phyloP scores from a whole-genome alignment of 768 basidiomycete genomes.

The Amanita phalloides region DNA sequence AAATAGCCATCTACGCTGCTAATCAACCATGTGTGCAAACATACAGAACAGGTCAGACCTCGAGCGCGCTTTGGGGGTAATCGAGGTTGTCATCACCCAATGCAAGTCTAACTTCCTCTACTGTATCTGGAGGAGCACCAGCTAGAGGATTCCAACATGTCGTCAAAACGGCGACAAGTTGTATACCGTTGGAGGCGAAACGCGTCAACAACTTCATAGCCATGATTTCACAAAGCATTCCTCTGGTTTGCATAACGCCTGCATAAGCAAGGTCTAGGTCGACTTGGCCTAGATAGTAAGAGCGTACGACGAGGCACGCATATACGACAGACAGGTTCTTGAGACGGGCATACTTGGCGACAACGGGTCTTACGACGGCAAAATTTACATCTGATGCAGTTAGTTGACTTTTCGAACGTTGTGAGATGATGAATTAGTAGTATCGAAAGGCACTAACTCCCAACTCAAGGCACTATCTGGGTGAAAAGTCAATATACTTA shows the following conservation, averaged over 20 bases:
- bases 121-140: slow-evolving; percentile 56
- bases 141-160: slow-evolving; percentile 79
- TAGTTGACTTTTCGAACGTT: slow-evolving; percentile 43
- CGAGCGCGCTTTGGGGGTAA: slow-evolving; percentile 73
- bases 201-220: slow-evolving; percentile 77
- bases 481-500: slow-evolving; percentile 7
- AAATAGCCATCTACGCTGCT: slow-evolving; percentile 67
- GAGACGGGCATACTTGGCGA: slow-evolving; percentile 68
- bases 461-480: slow-evolving; percentile 67
- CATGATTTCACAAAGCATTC: slow-evolving; percentile 77
- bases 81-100: slow-evolving; percentile 54
- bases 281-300: slow-evolving; percentile 65
- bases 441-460: slow-evolving; percentile 45
- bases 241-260: slow-evolving; percentile 53
- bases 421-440: slow-evolving; percentile 2
- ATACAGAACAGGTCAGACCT: slow-evolving; percentile 38
- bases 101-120: slow-evolving; percentile 52
- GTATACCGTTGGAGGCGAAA: slow-evolving; percentile 67
- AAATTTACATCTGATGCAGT: slow-evolving; percentile 80
- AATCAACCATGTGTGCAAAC: background rate
- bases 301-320: slow-evolving; percentile 66
- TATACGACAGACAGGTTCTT: slow-evolving; percentile 69
- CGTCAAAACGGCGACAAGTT: slow-evolving; percentile 69
- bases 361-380: slow-evolving; percentile 65
- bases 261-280: slow-evolving; percentile 70